Conservation (phyloP, 306 rosid species). For the Pueraria montana region DNA sequence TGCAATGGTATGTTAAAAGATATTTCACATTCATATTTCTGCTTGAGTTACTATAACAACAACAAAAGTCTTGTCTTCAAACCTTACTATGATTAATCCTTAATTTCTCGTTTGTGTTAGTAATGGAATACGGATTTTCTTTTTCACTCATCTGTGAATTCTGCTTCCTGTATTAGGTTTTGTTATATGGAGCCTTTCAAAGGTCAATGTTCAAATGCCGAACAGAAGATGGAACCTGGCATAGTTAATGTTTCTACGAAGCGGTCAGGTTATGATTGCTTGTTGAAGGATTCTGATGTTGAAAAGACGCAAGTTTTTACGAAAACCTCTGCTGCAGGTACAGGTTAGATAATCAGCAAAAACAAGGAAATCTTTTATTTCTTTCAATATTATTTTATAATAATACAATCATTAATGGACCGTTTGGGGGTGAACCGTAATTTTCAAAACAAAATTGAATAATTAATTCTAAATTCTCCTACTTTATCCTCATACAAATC, state of each 20-base stretch:
- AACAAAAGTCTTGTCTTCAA: not conserved
- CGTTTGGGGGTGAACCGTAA: no score
- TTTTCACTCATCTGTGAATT: not conserved
- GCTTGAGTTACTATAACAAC: not conserved
- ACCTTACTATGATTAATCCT: no score
- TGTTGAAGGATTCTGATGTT: slow-evolving; percentile 14
- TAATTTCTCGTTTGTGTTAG: no score
- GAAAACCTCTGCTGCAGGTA: slow-evolving; percentile 32
- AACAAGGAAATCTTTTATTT: not conserved
- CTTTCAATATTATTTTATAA: not conserved
- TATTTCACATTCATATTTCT: slow-evolving; percentile 30
- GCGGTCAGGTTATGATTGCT: slow-evolving; percentile 52
- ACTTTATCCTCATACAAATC: no score
- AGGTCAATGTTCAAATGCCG: slow-evolving; percentile 54
- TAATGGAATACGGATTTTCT: no score
- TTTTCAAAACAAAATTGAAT: no score
- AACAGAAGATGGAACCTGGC: slow-evolving; percentile 51
- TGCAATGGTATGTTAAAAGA: slow-evolving; percentile 54
- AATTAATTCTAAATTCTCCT: no score
- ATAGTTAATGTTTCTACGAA: slow-evolving; percentile 54
- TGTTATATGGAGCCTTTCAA: slow-evolving; percentile 64
- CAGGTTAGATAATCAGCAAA: slow-evolving; percentile 45
- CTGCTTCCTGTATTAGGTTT: slow-evolving; percentile 54
- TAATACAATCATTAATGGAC: not conserved
- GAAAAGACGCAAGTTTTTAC: slow-evolving; percentile 7